Evolutionary conservation across 495 filamentous ascomycete genomes (phyloP), one percentile per base, ranked within the genome.

Genomic region (Penicillium odoratum): DNA sequence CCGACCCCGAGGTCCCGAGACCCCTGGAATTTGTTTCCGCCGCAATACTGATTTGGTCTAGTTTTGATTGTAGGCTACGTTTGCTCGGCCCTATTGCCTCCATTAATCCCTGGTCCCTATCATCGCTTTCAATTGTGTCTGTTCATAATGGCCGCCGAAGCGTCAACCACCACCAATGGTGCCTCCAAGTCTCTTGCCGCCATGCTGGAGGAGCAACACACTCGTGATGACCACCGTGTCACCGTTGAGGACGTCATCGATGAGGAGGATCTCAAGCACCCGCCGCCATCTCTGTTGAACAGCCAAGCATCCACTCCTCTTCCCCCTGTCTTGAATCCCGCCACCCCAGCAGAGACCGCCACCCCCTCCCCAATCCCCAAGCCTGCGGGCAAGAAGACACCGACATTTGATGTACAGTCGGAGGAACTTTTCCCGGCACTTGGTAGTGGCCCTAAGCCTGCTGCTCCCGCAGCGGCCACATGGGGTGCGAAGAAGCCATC

Each of bases 371-470:
- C 71, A 4, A 59, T 65, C 31, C 65, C 69, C 16, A 74, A 78
- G 61, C 54, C 79, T 34, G 79, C 77, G 46, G 58, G 73, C 8
- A 77, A 77, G 53, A 77, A 81, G 47, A 58, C 76, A 10, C 68
- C 74, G 44, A 68, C 69, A 26, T 76, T 96, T 46, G 90, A 98
- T 71, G 88, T 91, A 7, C 79, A 87, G 60, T 97, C 92, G 4
- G 89, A 92, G 66, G 93, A 97, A 72, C 76, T 87, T 42, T 98
- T 98, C 76, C 94, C 94, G 18, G 85, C 91, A 36, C 81, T 98
- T 47, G 94, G 90, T 49, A 85, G 87, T 48, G 84, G 84, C 10
- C 79, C 87, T 33, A 88, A 88, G 73, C 76, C 88, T 21, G 72
- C 79, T 60, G 70, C 78, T 60, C 74, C 85, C 61, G 75, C 83